A percentile compares a stretch with the other conserved stretches of the same genome.
These are phyloP conservation scores for Umbelopsis ramanniana DNA, from an alignment of 192 early-diverging fungal genomes.

Conservation along the genomic window DNA sequence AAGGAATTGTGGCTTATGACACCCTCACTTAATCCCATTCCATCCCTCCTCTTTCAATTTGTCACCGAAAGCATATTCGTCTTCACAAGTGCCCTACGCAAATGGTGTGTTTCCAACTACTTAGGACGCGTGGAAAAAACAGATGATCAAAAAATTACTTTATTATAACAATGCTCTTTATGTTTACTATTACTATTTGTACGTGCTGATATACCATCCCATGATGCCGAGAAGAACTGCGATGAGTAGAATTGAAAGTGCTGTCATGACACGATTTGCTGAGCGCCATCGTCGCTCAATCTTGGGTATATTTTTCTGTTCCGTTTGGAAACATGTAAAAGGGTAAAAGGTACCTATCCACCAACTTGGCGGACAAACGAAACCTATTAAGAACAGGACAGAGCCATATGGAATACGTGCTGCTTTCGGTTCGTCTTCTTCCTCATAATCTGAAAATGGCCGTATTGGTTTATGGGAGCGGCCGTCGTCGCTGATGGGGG, in stretches of 20 bases:
- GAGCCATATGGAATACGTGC: neutral
- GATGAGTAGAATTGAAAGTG: conserved; percentile 8
- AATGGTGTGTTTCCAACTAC: no score
- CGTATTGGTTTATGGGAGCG: conserved; percentile 3
- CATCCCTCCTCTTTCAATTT: no score
- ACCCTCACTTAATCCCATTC: no score
- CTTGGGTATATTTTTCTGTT: neutral
- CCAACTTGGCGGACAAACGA: conserved; percentile 14
- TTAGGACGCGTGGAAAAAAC: no score
- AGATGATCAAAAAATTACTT: neutral
- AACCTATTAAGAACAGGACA: neutral
- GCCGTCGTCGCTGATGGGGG: neutral
- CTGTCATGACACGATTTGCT: conserved; percentile 12
- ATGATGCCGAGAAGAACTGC: conserved; percentile 5
- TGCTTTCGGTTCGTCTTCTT: neutral
- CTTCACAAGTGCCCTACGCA: no score
- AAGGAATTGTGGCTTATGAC: no score
- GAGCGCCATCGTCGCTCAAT: conserved; percentile 16
- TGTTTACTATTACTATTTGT: neutral
- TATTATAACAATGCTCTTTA: neutral
- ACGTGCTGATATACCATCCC: conserved; percentile 15
- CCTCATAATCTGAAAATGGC: conserved; percentile 9
- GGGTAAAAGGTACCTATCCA: conserved; percentile 11
- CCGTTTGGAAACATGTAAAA: neutral
- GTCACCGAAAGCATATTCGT: no score